A percentile compares a stretch with the other conserved stretches of the same genome.
phyloP scores from a whole-genome alignment of 306 rosid species.

The Inga oerstediana region DNA sequence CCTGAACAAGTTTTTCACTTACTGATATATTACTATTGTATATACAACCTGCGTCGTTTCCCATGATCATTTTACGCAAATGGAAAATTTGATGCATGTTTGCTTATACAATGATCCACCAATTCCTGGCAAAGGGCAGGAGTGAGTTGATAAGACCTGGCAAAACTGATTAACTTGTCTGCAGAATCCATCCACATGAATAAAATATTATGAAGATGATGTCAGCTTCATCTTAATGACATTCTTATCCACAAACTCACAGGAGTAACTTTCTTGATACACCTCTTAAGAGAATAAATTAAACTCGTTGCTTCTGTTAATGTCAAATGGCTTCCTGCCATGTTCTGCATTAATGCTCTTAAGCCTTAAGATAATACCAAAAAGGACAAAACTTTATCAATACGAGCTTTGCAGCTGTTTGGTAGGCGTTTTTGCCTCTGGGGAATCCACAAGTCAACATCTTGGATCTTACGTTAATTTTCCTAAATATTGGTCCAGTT shows the following conservation, averaged over 20 bases:
- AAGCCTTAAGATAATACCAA: neutral
- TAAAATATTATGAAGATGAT: neutral
- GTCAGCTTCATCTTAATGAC: neutral
- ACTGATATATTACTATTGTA: slow-evolving; percentile 33
- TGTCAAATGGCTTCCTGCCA: neutral
- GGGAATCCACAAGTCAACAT: neutral
- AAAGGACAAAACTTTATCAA: neutral
- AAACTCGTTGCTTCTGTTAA: neutral
- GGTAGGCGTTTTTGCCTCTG: neutral
- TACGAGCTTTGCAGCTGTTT: neutral
- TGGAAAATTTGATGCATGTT: neutral
- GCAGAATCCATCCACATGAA: neutral
- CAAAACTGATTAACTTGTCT: neutral
- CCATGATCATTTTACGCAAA: neutral
- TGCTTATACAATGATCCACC: neutral
- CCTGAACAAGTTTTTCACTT: slow-evolving; percentile 44
- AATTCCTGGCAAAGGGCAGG: neutral
- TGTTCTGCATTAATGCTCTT: neutral
- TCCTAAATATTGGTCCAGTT: neutral
- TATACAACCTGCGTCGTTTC: slow-evolving; percentile 18
- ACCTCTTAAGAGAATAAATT: neutral
- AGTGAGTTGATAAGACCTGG: no score
- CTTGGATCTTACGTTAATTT: neutral
- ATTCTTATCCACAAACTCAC: neutral
- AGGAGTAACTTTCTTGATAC: no score